Conservation (phyloP, 257 asterid genomes). For the Primulina huaijiensis region DNA sequence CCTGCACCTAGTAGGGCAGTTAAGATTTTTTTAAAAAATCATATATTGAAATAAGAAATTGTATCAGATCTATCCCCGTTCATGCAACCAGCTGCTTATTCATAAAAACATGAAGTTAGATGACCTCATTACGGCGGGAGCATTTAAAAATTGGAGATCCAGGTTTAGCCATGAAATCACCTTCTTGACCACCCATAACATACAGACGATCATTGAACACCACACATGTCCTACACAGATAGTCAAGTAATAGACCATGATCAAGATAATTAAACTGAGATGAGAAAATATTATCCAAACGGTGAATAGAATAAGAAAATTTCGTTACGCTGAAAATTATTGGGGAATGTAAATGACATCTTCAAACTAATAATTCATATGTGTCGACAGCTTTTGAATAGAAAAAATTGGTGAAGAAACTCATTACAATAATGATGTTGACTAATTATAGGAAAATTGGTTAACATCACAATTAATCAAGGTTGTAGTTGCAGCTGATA, state of each 20-base stretch:
- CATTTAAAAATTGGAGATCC: constrained; percentile 92
- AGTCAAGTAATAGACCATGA: not conserved
- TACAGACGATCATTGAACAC: constrained; percentile 65
- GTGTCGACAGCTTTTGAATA: not conserved
- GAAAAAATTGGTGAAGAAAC: too few species aligned
- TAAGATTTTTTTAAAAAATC: not conserved
- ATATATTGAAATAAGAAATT: not conserved
- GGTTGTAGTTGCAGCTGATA: constrained; percentile 15
- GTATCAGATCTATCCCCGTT: not conserved
- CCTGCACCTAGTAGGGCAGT: not conserved
- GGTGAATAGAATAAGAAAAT: not conserved
- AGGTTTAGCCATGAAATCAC: constrained; percentile 94
- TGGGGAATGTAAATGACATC: constrained; percentile 1
- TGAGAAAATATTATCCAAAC: not conserved
- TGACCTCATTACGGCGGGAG: constrained; percentile 88
- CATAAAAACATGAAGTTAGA: constrained; percentile 5
- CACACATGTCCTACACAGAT: constrained; percentile 67
- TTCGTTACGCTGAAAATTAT: not conserved
- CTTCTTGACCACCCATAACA: constrained; percentile 88
- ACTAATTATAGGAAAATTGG: too few species aligned
- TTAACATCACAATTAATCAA: not conserved
- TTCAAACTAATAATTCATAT: constrained; percentile 4
- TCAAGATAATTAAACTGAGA: constrained; percentile 10
- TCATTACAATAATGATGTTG: too few species aligned
- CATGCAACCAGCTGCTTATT: constrained; percentile 18